phyloP scores from a whole-genome alignment of 768 basidiomycete genomes.

The Boletus barrowsii region DNA sequence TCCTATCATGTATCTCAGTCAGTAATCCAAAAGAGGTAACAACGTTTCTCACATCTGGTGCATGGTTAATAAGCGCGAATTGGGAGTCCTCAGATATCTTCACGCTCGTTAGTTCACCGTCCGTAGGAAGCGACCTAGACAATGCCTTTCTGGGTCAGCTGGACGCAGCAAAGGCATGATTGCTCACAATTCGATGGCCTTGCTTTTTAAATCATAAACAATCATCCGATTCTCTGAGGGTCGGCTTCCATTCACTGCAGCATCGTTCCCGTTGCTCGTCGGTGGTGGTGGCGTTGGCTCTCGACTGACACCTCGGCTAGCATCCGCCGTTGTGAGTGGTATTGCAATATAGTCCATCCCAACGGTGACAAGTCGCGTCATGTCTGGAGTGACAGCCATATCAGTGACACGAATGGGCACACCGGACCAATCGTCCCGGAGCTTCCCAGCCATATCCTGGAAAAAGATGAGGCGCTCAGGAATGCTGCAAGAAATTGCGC shows the following conservation, averaged over 20 bases:
- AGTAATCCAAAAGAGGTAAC: not conserved
- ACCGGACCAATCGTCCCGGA: conserved; percentile 64
- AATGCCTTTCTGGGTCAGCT: conserved; percentile 4
- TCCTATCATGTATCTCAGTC: conserved; percentile 51
- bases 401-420: conserved; percentile 81
- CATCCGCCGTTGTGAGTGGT: conserved; percentile 14
- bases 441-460: conserved; percentile 74
- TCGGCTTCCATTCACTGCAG: conserved; percentile 33
- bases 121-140: conserved; percentile 58
- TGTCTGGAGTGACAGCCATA: conserved; percentile 84
- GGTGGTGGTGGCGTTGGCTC: conserved; percentile 35
- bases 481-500: conserved; percentile 19
- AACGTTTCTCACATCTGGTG: conserved; percentile 68
- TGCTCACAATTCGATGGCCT: conserved; percentile 65
- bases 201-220: conserved; percentile 71
- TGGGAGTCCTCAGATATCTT: conserved; percentile 83
- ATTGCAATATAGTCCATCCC: conserved; percentile 54
- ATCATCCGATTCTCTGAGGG: conserved; percentile 62
- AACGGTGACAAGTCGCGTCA: conserved; percentile 77
- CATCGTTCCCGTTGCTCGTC: conserved; percentile 30
- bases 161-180: conserved; percentile 5
- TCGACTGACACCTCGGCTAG: conserved; percentile 31
- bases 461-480: conserved; percentile 10
- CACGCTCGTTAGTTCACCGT: conserved; percentile 85
- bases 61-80: conserved; percentile 82